A percentile compares a stretch with the other conserved stretches of the same genome.
Evolutionary conservation across 441 rosid species (phyloP).

Genomic region (Macaranga tanarius): DNA sequence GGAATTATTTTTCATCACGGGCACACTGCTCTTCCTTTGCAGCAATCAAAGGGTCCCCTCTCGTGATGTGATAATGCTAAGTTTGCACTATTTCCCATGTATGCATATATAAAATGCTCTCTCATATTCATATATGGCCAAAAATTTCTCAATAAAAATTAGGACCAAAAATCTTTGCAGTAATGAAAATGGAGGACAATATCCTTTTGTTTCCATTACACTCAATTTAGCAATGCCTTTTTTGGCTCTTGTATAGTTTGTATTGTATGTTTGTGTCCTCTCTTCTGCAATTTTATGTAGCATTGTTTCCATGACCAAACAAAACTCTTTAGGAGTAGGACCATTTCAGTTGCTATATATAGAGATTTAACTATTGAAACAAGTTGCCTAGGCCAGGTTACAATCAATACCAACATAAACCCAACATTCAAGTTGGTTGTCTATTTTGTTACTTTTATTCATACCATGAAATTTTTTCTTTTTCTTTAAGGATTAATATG

Average conservation of each 20-base stretch:
- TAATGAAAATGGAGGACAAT: neutral
- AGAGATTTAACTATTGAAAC: neutral
- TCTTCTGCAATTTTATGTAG: neutral
- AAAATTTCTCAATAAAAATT: neutral
- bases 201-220: slow-evolving; percentile 3
- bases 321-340: neutral
- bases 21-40: neutral
- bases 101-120: neutral
- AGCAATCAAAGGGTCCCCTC: slow-evolving; percentile 3
- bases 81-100: neutral
- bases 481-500: too few relatives aligned
- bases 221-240: neutral
- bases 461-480: too few relatives aligned
- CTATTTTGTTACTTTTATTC: too few relatives aligned
- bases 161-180: neutral
- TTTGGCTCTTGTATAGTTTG: neutral
- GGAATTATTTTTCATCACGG: slow-evolving; percentile 13
- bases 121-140: neutral
- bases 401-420: too few relatives aligned
- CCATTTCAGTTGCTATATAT: neutral
- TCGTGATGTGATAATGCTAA: slow-evolving; percentile 15
- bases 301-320: neutral
- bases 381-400: neutral
- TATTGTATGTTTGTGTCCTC: neutral
- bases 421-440: too few relatives aligned